These are phyloP conservation scores for Suhomyces kilbournensis DNA, from an alignment of 805 yeast genomes.

Conservation along the genomic window DNA sequence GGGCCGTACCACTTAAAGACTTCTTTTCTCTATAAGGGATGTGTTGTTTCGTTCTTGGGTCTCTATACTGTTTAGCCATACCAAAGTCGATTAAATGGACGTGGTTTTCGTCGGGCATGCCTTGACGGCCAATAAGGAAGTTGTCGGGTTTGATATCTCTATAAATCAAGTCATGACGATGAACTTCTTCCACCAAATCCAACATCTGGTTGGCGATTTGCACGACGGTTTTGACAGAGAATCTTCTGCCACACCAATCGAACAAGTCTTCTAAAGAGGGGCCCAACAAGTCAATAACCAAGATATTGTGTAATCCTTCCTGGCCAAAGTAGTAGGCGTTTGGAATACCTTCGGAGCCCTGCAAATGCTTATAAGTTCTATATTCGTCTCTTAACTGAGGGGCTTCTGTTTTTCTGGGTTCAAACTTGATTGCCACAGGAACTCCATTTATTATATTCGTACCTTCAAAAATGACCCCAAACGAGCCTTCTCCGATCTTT, in stretches of 20 bases:
- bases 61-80: constrained; percentile 83
- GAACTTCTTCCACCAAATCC: constrained; percentile 65
- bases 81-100: constrained; percentile 81
- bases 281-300: constrained; percentile 73
- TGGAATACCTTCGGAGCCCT: constrained; percentile 73
- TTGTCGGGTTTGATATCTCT: constrained; percentile 85
- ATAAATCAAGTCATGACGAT: constrained; percentile 72
- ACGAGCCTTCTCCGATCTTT: constrained; percentile 85
- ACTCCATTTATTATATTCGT: constrained; percentile 63
- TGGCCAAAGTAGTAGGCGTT: constrained; percentile 82
- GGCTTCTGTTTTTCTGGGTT: constrained; percentile 76
- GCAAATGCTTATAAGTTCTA: constrained; percentile 69
- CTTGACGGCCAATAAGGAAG: constrained; percentile 66
- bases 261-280: constrained; percentile 81
- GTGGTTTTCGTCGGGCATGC: constrained; percentile 57
- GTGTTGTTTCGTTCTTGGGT: constrained; percentile 75
- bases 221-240: constrained; percentile 68
- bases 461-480: constrained; percentile 83
- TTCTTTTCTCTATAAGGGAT: constrained; percentile 80
- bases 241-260: constrained; percentile 84
- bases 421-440: constrained; percentile 77
- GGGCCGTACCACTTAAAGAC: constrained; percentile 79
- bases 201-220: constrained; percentile 79
- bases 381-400: constrained; percentile 82
- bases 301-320: constrained; percentile 76